phyloP scores from a whole-genome alignment of 305 asterid species.

The Euphrasia arctica region DNA sequence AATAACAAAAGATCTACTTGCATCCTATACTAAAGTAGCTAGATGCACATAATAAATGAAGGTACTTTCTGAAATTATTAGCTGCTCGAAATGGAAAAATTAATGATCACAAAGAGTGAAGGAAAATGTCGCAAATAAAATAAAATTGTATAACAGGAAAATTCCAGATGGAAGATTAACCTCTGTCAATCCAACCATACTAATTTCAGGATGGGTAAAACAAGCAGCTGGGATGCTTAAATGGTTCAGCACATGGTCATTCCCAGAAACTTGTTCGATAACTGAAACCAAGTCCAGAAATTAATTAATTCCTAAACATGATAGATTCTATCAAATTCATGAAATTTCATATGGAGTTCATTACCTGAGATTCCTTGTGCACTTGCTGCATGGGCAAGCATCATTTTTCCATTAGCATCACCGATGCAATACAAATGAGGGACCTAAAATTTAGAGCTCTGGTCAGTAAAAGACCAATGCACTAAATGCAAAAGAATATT shows the following conservation, averaged over 20 bases:
- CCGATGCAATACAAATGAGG: conserved; percentile 96
- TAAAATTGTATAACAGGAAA: conserved; percentile 11
- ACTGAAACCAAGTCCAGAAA: conserved; percentile 38
- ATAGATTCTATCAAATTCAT: conserved; percentile 15
- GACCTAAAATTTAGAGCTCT: conserved; percentile 50
- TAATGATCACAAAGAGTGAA: neutral
- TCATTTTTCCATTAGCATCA: conserved; percentile 99
- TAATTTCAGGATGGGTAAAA: conserved; percentile 99
- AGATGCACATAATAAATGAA: neutral
- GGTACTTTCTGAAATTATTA: neutral
- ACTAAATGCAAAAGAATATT: conserved; percentile 8
- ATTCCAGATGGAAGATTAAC: conserved; percentile 38
- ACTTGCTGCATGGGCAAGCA: conserved; percentile 99
- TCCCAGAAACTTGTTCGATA: conserved; percentile 91
- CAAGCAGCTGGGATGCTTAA: conserved; percentile 97
- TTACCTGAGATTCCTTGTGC: conserved; percentile 99
- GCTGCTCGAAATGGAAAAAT: neutral
- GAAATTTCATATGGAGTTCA: conserved; percentile 19
- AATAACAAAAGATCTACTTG: neutral
- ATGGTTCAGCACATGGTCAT: conserved; percentile 87
- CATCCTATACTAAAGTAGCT: conserved; percentile 13
- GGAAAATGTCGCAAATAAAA: neutral
- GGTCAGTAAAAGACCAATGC: conserved; percentile 8
- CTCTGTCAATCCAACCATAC: conserved; percentile 99
- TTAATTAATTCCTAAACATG: conserved; percentile 18